Percentiles rank a stretch among this genome's conserved stretches.
Evolutionary conservation across 2,329 filamentous ascomycete species (phyloP).

Genomic region (Xylariales sp.): DNA sequence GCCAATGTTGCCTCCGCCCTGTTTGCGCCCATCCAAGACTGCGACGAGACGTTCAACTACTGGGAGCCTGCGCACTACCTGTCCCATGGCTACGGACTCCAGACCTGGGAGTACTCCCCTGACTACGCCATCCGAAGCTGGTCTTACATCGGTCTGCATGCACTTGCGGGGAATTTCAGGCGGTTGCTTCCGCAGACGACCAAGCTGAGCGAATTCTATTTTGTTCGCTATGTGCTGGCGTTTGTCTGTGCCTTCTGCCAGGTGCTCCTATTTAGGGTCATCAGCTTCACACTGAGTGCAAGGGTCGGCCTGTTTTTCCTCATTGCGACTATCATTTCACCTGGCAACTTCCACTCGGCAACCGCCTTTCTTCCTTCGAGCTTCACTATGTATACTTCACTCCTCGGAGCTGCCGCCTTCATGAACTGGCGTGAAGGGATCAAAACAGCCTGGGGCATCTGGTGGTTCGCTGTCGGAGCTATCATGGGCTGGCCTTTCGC

Average conservation of each 20-base stretch:
- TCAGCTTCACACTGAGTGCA: constrained; percentile 73
- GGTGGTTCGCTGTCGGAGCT: constrained; percentile 84
- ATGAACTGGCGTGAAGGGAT: constrained; percentile 82
- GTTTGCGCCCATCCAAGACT: constrained; percentile 92
- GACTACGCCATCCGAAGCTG: constrained; percentile 93
- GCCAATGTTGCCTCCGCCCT: constrained; percentile 73
- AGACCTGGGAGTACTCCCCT: constrained; percentile 98
- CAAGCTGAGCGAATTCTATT: constrained; percentile 80
- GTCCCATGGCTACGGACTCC: constrained; percentile 84
- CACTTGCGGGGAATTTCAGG: constrained; percentile 62
- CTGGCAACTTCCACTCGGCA: constrained; percentile 91
- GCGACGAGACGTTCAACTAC: constrained; percentile 98
- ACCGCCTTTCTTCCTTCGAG: constrained; percentile 85
- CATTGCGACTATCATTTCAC: constrained; percentile 69
- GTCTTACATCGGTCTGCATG: constrained; percentile 82
- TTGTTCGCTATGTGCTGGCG: constrained; percentile 71
- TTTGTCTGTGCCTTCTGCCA: constrained; percentile 76
- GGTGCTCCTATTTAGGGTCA: constrained; percentile 72
- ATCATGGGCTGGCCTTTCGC: constrained; percentile 95
- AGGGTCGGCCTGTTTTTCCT: constrained; percentile 84
- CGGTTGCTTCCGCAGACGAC: constrained; percentile 57
- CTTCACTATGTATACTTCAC: constrained; percentile 93
- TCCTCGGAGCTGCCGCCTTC: constrained; percentile 82
- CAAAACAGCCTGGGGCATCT: constrained; percentile 77
- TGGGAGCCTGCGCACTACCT: constrained; percentile 97